Evolutionary conservation across 225 moss, liverwort and hornwort genomes (phyloP), one percentile per base, ranked within the genome.

Genomic region (Lunularia cruciata): DNA sequence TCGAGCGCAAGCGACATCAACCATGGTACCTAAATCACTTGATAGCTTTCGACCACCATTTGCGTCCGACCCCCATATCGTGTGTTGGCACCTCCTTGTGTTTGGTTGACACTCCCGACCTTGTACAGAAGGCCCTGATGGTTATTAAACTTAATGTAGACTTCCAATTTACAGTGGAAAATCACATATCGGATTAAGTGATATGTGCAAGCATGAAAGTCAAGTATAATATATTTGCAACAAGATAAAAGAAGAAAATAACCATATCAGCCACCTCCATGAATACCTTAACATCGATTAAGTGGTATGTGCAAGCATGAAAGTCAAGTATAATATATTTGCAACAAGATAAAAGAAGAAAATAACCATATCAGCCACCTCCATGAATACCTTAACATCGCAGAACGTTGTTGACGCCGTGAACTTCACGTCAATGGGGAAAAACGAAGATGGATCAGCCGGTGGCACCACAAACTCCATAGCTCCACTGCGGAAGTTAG

Each of bases 401-500:
- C 85, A 91, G 72, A 91, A 93, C 42, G 89, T 98, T 69, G 80
- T 88, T 52, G 75, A 76, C 5, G 98, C 82, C 38, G 89, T 84
- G 57, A 98, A 98, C 77, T 93, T 91, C 49, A 98, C 91, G 75
- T 98, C 93, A 42, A 98, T 89, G 43, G 98, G 98, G 76, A 98
- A 98, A 63, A 98, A 98, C 18, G 83, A 63, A 63, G 77, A 85
- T 25, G 89, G 81, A 67, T 98, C 89, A 76, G 98, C 89, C 68
- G 88, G 82, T 67, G 98, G 98, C 65, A 98, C 91, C 58, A 91
- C 86, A 69, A 98, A 98, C 80, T 98, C 98, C 89, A 98, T 83
- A 20, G 91, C 75, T 63, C 98, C 98, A 83, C 98, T 98, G 86
- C 58, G 73, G 72, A 19, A 36, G 28, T 25, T 18, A 30, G n/a